Conservation (phyloP, 2,329 filamentous ascomycete species). For the Cercospora nicotianae region DNA sequence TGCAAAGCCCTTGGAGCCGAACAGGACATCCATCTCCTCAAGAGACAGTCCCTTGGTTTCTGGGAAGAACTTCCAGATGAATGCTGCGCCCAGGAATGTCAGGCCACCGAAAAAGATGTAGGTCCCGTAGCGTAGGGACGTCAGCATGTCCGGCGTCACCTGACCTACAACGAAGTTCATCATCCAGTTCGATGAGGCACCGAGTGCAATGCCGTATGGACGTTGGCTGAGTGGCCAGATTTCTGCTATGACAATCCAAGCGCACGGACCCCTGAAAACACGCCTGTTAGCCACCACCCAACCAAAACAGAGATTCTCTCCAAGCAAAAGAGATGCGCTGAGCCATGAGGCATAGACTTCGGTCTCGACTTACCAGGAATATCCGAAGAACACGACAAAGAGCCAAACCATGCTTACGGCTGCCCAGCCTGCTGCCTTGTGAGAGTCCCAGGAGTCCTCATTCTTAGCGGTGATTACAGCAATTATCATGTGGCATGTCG, state of each 20-base stretch:
- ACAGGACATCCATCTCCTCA: conserved; percentile 42
- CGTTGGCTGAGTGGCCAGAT: conserved; percentile 71
- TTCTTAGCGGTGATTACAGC: conserved; percentile 63
- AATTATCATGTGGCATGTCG: conserved; percentile 55
- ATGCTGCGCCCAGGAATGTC: conserved; percentile 61
- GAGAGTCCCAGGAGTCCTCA: conserved; percentile 57
- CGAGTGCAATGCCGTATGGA: conserved; percentile 69
- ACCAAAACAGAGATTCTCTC: background rate
- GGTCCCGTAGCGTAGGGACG: conserved; percentile 65
- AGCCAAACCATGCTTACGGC: conserved; percentile 71
- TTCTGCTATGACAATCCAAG: conserved; percentile 69
- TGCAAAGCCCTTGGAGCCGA: conserved; percentile 59
- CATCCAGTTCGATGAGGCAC: conserved; percentile 60
- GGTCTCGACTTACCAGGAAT: conserved; percentile 38
- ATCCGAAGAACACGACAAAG: conserved; percentile 73
- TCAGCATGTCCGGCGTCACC: conserved; percentile 66
- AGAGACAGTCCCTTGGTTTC: conserved; percentile 56
- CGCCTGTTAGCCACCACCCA: background rate
- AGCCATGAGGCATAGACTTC: background rate
- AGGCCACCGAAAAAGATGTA: conserved; percentile 70
- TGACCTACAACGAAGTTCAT: conserved; percentile 63
- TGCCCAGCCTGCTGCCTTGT: conserved; percentile 67
- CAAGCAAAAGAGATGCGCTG: background rate
- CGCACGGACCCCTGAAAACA: conserved; percentile 64
- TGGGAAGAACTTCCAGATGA: conserved; percentile 55